These are phyloP conservation scores for Pulveroboletus sp. DNA, from an alignment of 768 basidiomycete species.

Conservation along the genomic window DNA sequence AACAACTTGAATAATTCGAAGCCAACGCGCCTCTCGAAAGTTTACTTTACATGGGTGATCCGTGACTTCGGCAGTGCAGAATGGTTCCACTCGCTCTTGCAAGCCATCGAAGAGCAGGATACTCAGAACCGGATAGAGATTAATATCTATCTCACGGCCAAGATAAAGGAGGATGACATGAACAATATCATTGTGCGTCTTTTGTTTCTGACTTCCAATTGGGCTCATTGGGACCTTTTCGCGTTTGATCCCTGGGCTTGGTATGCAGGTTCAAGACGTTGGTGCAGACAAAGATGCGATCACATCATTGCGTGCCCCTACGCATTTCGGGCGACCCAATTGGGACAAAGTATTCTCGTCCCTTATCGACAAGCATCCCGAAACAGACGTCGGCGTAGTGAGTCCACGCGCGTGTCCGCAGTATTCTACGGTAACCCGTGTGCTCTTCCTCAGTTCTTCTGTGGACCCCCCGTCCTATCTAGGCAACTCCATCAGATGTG, in stretches of 20 bases:
- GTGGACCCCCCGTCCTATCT: slow-evolving; percentile 73
- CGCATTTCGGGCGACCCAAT: slow-evolving; percentile 89
- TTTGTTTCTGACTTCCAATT: not conserved
- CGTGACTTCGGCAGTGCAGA: slow-evolving; percentile 86
- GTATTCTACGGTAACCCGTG: not conserved
- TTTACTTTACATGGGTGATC: slow-evolving; percentile 95
- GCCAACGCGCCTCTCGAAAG: slow-evolving; percentile 82
- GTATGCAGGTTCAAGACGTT: slow-evolving; percentile 70
- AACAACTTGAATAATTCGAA: slow-evolving; percentile 75
- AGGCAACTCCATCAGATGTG: slow-evolving; percentile 69
- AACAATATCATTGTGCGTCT: slow-evolving; percentile 78
- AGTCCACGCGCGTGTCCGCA: not conserved
- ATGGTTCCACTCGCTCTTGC: slow-evolving; percentile 92
- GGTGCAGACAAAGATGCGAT: slow-evolving; percentile 92
- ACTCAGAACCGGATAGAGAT: slow-evolving; percentile 83
- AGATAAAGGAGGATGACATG: slow-evolving; percentile 89
- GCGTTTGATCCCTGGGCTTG: not conserved
- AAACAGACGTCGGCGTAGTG: slow-evolving; percentile 88
- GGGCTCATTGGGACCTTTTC: not conserved
- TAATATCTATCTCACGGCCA: slow-evolving; percentile 89
- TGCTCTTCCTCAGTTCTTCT: slow-evolving; percentile 59
- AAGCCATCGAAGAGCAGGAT: slow-evolving; percentile 93
- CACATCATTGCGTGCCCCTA: slow-evolving; percentile 83
- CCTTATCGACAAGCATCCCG: slow-evolving; percentile 76
- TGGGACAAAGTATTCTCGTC: slow-evolving; percentile 73